Percentiles rank a stretch among this genome's conserved stretches.
Evolutionary conservation across 2,329 filamentous ascomycete species (phyloP).

Genomic region (Byssoonygena ceratinophila): DNA sequence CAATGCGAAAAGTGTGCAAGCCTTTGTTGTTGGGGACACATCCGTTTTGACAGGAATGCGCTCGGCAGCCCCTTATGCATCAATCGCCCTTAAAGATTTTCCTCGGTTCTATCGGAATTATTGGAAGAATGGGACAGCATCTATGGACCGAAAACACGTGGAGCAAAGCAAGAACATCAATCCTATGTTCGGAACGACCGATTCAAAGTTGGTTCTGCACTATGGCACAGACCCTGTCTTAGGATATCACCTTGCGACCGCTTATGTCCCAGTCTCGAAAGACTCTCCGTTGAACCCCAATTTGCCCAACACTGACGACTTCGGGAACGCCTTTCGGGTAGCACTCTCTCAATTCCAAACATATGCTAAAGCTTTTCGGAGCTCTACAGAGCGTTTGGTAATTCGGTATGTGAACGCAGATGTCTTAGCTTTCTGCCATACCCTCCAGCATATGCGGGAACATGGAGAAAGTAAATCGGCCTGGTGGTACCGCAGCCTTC

Average conservation of each 20-base stretch:
- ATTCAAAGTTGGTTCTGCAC: constrained; percentile 34
- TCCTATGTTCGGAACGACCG: constrained; percentile 38
- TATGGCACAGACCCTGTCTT: constrained; percentile 44
- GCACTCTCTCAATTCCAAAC: constrained; percentile 20
- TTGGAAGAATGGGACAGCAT: constrained; percentile 24
- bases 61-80: neutral
- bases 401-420: constrained; percentile 43
- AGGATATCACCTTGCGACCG: constrained; percentile 49
- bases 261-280: constrained; percentile 32
- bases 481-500: constrained; percentile 37
- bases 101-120: constrained; percentile 18
- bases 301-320: neutral
- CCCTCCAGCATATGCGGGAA: constrained; percentile 36
- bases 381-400: constrained; percentile 23
- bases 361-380: constrained; percentile 20
- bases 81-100: constrained; percentile 13
- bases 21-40: neutral
- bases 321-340: constrained; percentile 5
- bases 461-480: constrained; percentile 26
- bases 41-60: neutral
- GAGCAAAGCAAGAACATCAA: constrained; percentile 22
- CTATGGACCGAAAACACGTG: constrained; percentile 13
- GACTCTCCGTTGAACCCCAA: constrained; percentile 30
- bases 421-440: constrained; percentile 44
- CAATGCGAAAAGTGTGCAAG: constrained; percentile 14